These are phyloP conservation scores for Rhynchospora breviuscula DNA, from an alignment of 176 grass and related monocot species.

Conservation along the genomic window DNA sequence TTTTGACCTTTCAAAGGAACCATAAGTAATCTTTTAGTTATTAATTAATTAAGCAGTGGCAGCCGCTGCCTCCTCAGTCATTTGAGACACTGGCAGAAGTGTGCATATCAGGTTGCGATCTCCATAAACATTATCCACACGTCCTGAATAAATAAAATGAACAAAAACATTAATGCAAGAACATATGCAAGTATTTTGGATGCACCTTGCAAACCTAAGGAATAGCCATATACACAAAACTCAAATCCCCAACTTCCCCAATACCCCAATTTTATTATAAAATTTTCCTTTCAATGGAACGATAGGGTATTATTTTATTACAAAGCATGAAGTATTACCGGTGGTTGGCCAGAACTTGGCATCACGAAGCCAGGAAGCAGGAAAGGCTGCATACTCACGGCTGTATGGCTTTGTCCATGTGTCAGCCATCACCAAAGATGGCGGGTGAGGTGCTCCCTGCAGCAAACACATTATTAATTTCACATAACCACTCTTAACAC, in stretches of 20 bases:
- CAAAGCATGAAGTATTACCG: slow-evolving; percentile 33
- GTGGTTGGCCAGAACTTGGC: slow-evolving; percentile 98
- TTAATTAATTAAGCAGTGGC: slow-evolving; percentile 59
- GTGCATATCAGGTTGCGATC: slow-evolving; percentile 95
- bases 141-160: slow-evolving; percentile 37
- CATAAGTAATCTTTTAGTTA: slow-evolving; percentile 15
- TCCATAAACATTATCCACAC: slow-evolving; percentile 96
- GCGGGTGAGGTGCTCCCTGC: slow-evolving; percentile 91
- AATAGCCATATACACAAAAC: background rate
- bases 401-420: slow-evolving; percentile 94
- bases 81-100: slow-evolving; percentile 69
- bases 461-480: slow-evolving; percentile 23
- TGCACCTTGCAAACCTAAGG: background rate
- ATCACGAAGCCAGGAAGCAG: slow-evolving; percentile 80
- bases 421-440: slow-evolving; percentile 76
- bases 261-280: background rate
- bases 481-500: background rate
- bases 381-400: slow-evolving; percentile 90
- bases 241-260: background rate
- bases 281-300: background rate
- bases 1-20: slow-evolving; percentile 1
- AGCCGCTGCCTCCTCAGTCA: slow-evolving; percentile 81
- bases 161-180: background rate
- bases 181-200: background rate
- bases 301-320: background rate